phyloP scores from a whole-genome alignment of 2,329 filamentous ascomycete genomes.

The Sporothrix brunneoviolacea region DNA sequence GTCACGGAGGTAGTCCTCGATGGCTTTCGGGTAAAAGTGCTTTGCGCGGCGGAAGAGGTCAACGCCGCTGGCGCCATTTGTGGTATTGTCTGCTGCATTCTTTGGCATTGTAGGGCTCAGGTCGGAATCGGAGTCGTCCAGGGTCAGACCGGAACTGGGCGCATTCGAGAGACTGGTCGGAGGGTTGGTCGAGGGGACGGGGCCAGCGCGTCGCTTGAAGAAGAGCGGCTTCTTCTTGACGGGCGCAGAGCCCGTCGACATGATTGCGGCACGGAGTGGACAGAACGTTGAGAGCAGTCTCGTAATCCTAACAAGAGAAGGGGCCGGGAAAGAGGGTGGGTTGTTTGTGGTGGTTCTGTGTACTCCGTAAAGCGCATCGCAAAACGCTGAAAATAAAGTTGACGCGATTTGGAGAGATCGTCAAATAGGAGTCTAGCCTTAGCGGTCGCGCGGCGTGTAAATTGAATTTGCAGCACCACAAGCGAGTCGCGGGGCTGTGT shows the following conservation, averaged over 20 bases:
- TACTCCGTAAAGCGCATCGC: too few species aligned
- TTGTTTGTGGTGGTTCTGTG: too few species aligned
- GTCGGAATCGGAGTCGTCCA: conserved; percentile 4
- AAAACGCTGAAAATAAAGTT: too few species aligned
- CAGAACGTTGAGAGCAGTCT: background rate
- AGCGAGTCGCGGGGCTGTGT: too few species aligned
- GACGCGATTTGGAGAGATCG: too few species aligned
- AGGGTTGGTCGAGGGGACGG: background rate
- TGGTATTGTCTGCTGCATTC: background rate
- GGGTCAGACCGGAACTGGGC: background rate
- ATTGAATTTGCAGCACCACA: too few species aligned
- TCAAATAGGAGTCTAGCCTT: too few species aligned
- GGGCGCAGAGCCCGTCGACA: background rate
- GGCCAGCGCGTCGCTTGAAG: conserved; percentile 16
- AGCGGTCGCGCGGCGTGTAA: too few species aligned
- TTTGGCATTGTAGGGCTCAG: background rate
- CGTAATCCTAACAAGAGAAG: too few species aligned
- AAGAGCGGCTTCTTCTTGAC: conserved; percentile 15
- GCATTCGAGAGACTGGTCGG: background rate
- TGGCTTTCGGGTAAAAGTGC: conserved; percentile 36
- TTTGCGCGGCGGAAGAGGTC: conserved; percentile 45
- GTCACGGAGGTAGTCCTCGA: conserved; percentile 20
- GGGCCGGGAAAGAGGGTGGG: too few species aligned
- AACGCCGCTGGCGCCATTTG: conserved; percentile 27
- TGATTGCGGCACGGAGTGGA: background rate